These are phyloP conservation scores for Apostasia ramifera DNA, from an alignment of 106 monocot genomes.

Conservation along the genomic window DNA sequence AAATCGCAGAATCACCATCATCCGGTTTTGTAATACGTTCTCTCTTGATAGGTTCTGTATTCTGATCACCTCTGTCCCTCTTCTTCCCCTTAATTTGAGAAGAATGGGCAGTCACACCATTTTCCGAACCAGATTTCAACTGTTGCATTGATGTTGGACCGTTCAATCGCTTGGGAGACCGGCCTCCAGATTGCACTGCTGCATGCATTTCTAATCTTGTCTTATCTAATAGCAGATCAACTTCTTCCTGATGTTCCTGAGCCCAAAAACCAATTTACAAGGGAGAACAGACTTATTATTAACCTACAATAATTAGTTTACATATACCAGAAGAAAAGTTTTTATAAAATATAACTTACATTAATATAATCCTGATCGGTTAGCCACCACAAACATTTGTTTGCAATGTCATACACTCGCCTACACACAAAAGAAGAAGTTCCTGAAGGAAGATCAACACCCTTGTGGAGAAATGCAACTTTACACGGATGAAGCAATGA, in stretches of 20 bases:
- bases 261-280: neutral
- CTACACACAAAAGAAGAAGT: constrained; percentile 87
- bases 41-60: constrained; percentile 48
- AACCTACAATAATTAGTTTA: neutral
- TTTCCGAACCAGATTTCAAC: constrained; percentile 80
- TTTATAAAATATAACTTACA: constrained; percentile 34
- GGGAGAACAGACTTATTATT: neutral
- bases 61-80: constrained; percentile 66
- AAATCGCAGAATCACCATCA: constrained; percentile 45
- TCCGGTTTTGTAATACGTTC: constrained; percentile 49
- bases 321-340: neutral
- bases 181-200: constrained; percentile 80
- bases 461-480: constrained; percentile 86
- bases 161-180: constrained; percentile 81
- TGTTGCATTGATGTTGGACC: constrained; percentile 60
- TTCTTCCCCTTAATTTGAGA: constrained; percentile 66
- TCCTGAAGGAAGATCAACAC: constrained; percentile 71
- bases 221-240: constrained; percentile 77
- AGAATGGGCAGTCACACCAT: constrained; percentile 33
- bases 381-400: constrained; percentile 97
- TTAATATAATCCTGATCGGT: constrained; percentile 94
- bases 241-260: constrained; percentile 91
- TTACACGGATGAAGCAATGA: constrained; percentile 95
- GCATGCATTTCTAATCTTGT: constrained; percentile 93
- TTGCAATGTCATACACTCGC: constrained; percentile 81